Evolutionary conservation across 306 rosid species (phyloP), one percentile per base, ranked within the genome.

Genomic region (Quercus aquifolioides): DNA sequence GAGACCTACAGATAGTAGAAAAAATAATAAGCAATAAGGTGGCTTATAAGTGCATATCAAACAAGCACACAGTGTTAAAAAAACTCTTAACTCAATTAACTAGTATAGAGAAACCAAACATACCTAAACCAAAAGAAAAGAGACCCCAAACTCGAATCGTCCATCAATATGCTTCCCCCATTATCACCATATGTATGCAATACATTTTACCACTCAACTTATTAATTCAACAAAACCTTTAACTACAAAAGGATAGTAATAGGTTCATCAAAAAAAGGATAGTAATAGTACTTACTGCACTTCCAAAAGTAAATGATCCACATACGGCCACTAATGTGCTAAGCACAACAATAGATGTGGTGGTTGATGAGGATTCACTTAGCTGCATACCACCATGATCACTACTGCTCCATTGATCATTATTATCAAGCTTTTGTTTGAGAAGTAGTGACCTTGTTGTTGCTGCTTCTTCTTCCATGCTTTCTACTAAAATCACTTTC

Each of bases 321-420:
- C 72, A 80, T 15, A 68, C 59, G 19, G 84, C 76, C 7, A 58
- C 69, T 64, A 76, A 13, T 20, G 81, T 76, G 81, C 84, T 80
- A 21, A 80, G 52, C 7, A 84, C 73, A 73, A 80, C 73, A 28
- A 56, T 33, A 3, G 19, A 5, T 14, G 63, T 3, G 5, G 79
- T 76, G 60, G 80, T 21, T 14, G 83, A 69, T 69, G 73, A 82
- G 64, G 71, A 67, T 67, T 65, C 51, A 31, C 19, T 70, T 10
- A 7, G 63, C 57, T 31, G 11, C 18, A 25, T 1, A 33, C 18
- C 57, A 5, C 14, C 35, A 23, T 11, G 3, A 35, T 15, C 58
- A 1, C 5, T 31, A 49, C 13, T 10, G 17, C 15, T 7, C 46
- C 46, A 38, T 2, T 38, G 46, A 7, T 38, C 46, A 38, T 38